phyloP scores from a whole-genome alignment of 331 rosid genomes.

The Erythrophleum ivorense region DNA sequence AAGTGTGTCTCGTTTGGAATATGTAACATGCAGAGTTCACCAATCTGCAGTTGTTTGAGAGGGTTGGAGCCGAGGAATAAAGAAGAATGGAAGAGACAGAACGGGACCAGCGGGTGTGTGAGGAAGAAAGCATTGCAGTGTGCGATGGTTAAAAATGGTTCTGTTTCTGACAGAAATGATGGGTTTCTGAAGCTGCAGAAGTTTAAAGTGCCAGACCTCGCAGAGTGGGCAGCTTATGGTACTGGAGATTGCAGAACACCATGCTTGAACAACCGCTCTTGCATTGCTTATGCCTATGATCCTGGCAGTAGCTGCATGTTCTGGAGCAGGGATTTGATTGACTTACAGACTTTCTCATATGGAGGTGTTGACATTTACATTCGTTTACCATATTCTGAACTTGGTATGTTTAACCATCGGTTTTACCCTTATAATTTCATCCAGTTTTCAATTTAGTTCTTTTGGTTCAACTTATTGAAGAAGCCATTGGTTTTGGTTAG shows the following conservation, averaged over 20 bases:
- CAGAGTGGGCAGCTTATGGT: too few relatives aligned
- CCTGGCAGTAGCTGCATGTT: conserved; percentile 34
- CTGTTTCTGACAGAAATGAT: background rate
- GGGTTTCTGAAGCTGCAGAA: conserved; percentile 25
- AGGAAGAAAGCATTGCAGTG: conserved; percentile 32
- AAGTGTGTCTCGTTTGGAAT: too few relatives aligned
- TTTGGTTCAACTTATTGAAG: too few relatives aligned
- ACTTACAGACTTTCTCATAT: background rate
- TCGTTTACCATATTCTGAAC: conserved; percentile 28
- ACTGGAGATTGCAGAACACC: conserved; percentile 3
- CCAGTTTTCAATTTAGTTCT: too few relatives aligned
- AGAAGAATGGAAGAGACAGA: too few relatives aligned
- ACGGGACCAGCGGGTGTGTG: too few relatives aligned
- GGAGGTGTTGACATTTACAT: conserved; percentile 29
- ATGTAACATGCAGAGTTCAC: too few relatives aligned
- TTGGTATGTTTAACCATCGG: background rate
- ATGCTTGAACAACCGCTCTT: background rate
- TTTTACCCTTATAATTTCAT: too few relatives aligned
- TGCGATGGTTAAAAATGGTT: background rate
- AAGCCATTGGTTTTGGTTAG: too few relatives aligned
- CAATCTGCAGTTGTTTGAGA: too few relatives aligned
- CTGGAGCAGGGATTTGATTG: conserved; percentile 36
- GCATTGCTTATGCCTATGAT: conserved; percentile 23
- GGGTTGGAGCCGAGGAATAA: too few relatives aligned
- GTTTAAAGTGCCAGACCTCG: conserved; percentile 36